A percentile compares a stretch with the other conserved stretches of the same genome.
These are phyloP conservation scores for Tetrahymena elliotti DNA, from an alignment of 73 alveolate species.

Conservation along the genomic window DNA sequence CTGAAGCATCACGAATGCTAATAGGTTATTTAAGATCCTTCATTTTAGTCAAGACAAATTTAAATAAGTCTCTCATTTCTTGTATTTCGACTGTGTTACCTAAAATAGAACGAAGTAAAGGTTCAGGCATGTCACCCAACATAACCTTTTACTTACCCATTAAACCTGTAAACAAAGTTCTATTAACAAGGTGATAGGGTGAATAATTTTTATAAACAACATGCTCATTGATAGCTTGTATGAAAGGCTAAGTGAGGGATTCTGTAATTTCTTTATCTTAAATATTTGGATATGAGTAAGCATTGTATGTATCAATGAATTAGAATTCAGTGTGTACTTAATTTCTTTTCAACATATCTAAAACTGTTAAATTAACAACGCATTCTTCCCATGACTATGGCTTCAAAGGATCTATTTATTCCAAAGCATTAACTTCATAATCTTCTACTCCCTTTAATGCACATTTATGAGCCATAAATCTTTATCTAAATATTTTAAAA, in stretches of 20 bases:
- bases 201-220: constrained; percentile 68
- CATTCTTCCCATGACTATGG: constrained; percentile 88
- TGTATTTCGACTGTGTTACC: constrained; percentile 72
- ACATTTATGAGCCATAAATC: constrained; percentile 38
- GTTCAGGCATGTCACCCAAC: constrained; percentile 88
- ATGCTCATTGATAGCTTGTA: constrained; percentile 69
- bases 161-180: constrained; percentile 60
- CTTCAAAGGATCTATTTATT: constrained; percentile 52
- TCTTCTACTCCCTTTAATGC: constrained; percentile 35
- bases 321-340: constrained; percentile 63
- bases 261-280: constrained; percentile 59
- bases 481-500: constrained; percentile 4
- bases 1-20: constrained; percentile 70
- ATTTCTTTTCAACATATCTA: constrained; percentile 72
- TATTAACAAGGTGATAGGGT: constrained; percentile 70
- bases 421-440: constrained; percentile 13
- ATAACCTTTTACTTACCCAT: constrained; percentile 88
- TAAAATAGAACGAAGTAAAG: constrained; percentile 55
- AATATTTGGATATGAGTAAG: constrained; percentile 66
- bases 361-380: constrained; percentile 66
- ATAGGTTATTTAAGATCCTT: constrained; percentile 54
- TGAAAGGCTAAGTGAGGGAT: constrained; percentile 56
- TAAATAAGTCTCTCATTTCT: constrained; percentile 76
- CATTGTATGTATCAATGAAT: constrained; percentile 58
- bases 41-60: constrained; percentile 57